phyloP scores from a whole-genome alignment of 2,329 filamentous ascomycete species.

The Stagonosporopsis tanaceti region DNA sequence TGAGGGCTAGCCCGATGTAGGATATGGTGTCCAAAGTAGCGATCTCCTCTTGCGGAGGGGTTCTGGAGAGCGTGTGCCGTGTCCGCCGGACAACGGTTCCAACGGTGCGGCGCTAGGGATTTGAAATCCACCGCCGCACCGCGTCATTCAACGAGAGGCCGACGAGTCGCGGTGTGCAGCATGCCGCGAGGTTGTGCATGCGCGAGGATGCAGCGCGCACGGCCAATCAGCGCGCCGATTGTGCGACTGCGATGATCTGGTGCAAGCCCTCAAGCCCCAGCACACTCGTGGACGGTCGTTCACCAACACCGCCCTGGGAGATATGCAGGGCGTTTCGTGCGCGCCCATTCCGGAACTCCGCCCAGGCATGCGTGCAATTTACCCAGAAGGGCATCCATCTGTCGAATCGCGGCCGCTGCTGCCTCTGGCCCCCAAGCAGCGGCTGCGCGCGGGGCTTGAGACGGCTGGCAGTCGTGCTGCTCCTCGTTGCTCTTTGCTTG shows the following conservation, averaged over 20 bases:
- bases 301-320: constrained; percentile 22
- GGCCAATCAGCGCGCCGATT: constrained; percentile 12
- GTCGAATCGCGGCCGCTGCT: constrained; percentile 8
- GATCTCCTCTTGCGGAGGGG: constrained; percentile 25
- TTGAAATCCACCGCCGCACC: constrained; percentile 18
- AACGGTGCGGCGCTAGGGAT: constrained; percentile 30
- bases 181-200: constrained; percentile 33
- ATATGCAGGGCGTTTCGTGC: constrained; percentile 20
- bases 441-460: constrained; percentile 10
- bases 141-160: constrained; percentile 20
- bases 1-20: constrained; percentile 29
- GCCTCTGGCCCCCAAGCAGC: constrained; percentile 18
- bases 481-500: neutral
- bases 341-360: constrained; percentile 20
- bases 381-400: constrained; percentile 13
- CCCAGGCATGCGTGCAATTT: constrained; percentile 19
- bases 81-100: constrained; percentile 17
- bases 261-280: constrained; percentile 18
- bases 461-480: constrained; percentile 8
- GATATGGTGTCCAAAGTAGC: constrained; percentile 34
- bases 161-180: constrained; percentile 35
- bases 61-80: constrained; percentile 20
- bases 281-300: constrained; percentile 20
- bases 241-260: constrained; percentile 18
- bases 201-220: constrained; percentile 27